Conservation (phyloP, 129 eudicot species). For the Pseudognaphalium luteoalbum region DNA sequence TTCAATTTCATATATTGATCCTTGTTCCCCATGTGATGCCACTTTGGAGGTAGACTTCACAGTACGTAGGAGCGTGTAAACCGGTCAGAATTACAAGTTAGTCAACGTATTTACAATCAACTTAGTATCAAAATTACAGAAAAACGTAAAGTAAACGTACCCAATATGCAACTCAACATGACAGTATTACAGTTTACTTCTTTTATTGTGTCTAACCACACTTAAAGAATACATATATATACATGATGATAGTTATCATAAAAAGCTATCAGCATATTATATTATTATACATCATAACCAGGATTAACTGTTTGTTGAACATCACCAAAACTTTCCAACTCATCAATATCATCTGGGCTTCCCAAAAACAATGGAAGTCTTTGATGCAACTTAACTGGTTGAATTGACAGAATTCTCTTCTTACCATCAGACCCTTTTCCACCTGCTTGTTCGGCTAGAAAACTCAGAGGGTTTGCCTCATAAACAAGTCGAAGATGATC, state of each 20-base stretch:
- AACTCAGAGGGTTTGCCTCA: slow-evolving; percentile 90
- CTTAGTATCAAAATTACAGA: not conserved
- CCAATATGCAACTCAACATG: not conserved
- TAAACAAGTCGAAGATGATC: slow-evolving; percentile 98
- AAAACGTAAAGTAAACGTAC: not conserved
- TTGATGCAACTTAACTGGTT: slow-evolving; percentile 86
- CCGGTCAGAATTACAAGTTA: not conserved
- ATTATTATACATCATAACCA: slow-evolving; percentile 79
- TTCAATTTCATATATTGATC: no score
- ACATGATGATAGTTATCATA: not conserved
- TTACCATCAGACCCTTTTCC: slow-evolving; percentile 96
- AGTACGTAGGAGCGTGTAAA: not conserved
- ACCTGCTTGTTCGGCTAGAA: slow-evolving; percentile 87
- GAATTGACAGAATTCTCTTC: slow-evolving; percentile 66
- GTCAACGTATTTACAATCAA: no score
- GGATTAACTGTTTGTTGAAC: slow-evolving; percentile 96
- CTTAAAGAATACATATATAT: not conserved
- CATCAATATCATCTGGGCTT: slow-evolving; percentile 89
- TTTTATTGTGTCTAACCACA: not conserved
- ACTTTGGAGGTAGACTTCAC: not conserved
- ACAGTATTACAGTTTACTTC: not conserved
- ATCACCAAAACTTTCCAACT: slow-evolving; percentile 88
- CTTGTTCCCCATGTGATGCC: not conserved
- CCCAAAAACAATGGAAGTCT: slow-evolving; percentile 92
- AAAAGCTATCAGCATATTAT: not conserved